A percentile compares a stretch with the other conserved stretches of the same genome.
Evolutionary conservation across 2,329 filamentous ascomycete species (phyloP).

Genomic region (Fusarium chuoi): DNA sequence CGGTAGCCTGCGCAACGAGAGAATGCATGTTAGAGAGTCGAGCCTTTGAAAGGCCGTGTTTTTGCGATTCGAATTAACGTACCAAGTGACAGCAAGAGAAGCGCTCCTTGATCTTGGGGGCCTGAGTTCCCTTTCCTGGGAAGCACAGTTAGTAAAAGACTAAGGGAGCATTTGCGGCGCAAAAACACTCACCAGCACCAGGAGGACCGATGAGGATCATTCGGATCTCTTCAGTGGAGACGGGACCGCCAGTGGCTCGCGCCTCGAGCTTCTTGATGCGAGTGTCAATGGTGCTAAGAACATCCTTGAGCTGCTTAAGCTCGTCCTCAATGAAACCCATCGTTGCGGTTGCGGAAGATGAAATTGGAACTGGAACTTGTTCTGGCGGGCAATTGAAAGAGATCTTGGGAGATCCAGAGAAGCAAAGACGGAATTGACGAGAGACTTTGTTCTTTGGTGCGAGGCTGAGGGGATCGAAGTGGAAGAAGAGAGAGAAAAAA

Average conservation of each 20-base stretch:
- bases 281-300: conserved; percentile 84
- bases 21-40: conserved; percentile 27
- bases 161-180: neutral
- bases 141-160: conserved; percentile 32
- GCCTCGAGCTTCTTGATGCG: conserved; percentile 88
- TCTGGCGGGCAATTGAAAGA: conserved; percentile 29
- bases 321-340: conserved; percentile 93
- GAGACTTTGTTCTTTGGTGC: conserved; percentile 19
- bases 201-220: conserved; percentile 99
- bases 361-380: conserved; percentile 32
- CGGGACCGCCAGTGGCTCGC: conserved; percentile 68
- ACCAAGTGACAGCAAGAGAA: conserved; percentile 98
- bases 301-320: conserved; percentile 84
- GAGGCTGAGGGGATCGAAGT: conserved; percentile 24
- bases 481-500: conserved; percentile 25
- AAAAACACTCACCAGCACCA: conserved; percentile 80
- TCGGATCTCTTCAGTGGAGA: conserved; percentile 75
- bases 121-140: conserved; percentile 97
- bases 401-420: conserved; percentile 22
- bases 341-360: conserved; percentile 53
- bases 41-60: neutral
- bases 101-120: conserved; percentile 97
- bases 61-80: conserved; percentile 52
- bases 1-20: conserved; percentile 76
- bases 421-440: conserved; percentile 17